Base-by-base conservation (phyloP, 352 stramenopile genomes). In the Phytophthora fragariae region DNA sequence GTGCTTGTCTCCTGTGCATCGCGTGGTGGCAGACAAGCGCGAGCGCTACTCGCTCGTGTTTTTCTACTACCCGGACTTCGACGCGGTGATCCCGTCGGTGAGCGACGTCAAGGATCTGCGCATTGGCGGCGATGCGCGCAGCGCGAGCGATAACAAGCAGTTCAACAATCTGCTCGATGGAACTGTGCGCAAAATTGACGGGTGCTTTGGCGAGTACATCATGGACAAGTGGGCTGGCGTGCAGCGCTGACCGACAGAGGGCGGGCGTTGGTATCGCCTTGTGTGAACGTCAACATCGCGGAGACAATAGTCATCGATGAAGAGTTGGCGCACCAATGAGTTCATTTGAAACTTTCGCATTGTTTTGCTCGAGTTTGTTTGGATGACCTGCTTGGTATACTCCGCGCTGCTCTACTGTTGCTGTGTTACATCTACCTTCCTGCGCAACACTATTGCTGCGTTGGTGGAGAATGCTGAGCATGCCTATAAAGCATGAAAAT, bases 31-130 rank as follows among this genome's bases (percentile, higher is more conserved):
- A 3, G 81, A 92, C 65, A 85, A 90, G 52, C 77, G 80, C 44
- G 87, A 95, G 62, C 87, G 89, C 49, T 91, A 89, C 76, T 95
- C 89, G 56, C 89, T 93, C 68, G 87, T 94, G 47, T 93, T 93
- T 65, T 95, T 95, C 75, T 95, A 92, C 77, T 94, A 95, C 59
- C 89, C 89, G 12, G 83, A 91, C 81, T 94, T 91, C 62, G 85
- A 90, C 52, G 86, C 85, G 10, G 82, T 88, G 31, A 90, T 94
- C 53, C 87, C 87, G 19, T 70, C 72, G 3, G 68, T 86, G 29
- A 54, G 61, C 33, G 65, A 72, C 15, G 58, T 61, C 1, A 55
- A 72, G 47, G 46, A 65, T 17, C 66, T 79, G 47, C 80, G 82
- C 39, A 90, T 90, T 52, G 83, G 76, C 21, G 84, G 82, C 11